A percentile compares a stretch with the other conserved stretches of the same genome.
These are phyloP conservation scores for Cyclocybe aegerita DNA, from an alignment of 768 basidiomycete genomes.

Conservation along the genomic window DNA sequence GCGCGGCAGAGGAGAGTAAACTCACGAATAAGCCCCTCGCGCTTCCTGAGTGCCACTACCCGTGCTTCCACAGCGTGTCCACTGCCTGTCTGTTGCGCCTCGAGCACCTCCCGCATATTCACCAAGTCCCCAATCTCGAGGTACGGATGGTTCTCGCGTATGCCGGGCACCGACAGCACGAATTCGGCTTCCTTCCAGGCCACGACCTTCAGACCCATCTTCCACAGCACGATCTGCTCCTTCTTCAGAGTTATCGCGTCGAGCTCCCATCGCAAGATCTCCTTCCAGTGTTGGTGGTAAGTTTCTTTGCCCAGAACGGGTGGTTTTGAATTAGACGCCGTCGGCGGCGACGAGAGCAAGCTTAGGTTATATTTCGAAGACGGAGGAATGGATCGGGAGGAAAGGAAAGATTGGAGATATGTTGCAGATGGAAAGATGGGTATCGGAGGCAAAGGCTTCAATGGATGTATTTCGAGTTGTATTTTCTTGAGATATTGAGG, in stretches of 20 bases:
- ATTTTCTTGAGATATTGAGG: constrained; percentile 50
- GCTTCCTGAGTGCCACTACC: constrained; percentile 40
- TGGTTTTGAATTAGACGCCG: constrained; percentile 15
- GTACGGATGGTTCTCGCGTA: constrained; percentile 40
- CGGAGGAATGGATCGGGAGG: constrained; percentile 33
- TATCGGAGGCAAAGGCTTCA: constrained; percentile 40
- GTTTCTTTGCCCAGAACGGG: constrained; percentile 26
- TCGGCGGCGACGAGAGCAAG: constrained; percentile 28
- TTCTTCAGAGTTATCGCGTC: constrained; percentile 39
- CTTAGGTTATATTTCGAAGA: constrained; percentile 15
- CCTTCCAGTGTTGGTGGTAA: constrained; percentile 41
- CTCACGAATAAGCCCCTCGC: constrained; percentile 48
- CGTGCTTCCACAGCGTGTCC: constrained; percentile 45
- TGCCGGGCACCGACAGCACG: constrained; percentile 35
- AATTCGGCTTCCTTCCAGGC: constrained; percentile 40
- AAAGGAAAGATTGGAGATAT: constrained; percentile 42
- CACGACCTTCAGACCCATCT: constrained; percentile 30
- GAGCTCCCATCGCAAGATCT: constrained; percentile 45
- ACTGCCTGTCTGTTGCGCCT: constrained; percentile 27
- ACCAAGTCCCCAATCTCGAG: constrained; percentile 46
- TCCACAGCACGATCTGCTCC: constrained; percentile 45
- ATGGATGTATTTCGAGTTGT: constrained; percentile 42
- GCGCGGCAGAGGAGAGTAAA: constrained; percentile 8
- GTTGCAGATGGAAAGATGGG: constrained; percentile 39
- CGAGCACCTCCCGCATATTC: constrained; percentile 41